Base-by-base conservation (phyloP, 306 rosid species). In the Castanea sativa region DNA sequence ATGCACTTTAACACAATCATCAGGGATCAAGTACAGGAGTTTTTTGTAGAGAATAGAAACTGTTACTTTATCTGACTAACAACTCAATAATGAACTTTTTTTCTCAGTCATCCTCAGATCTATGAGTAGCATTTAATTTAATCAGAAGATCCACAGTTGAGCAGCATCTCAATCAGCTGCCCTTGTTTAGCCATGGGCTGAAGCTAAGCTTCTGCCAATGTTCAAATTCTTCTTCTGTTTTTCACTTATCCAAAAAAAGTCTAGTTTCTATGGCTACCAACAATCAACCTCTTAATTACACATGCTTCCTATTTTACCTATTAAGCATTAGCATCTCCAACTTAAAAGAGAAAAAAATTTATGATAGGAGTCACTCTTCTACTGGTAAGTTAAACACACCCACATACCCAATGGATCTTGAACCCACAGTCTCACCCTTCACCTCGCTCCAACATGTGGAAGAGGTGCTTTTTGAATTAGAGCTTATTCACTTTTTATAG, bases 181-280 rank as follows among this genome's bases (percentile, higher is more conserved):
- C 35, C n/a, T 8, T 32, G 13, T 67, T 29, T 67, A 67, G 52
- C 25, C 51, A 10, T 23, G n/a, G 9, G 69, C 52, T 30, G 49
- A 67, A 67, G 72, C 72, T 33, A 67, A 29, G 20, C n/a, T 67
- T 45, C 72, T 32, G 72, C 52, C 49, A 18, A 19, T 67, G 72
- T 67, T 14, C 43, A 6, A 12, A 38, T 38, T 38, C 43, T 33
- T 33, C 38, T 38, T 38, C 43, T 38, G 10, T 6, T 38, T 38
- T 38, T 38, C 10, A 38, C 43, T 38, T 1, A 38, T 38, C 43
- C 43, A 38, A 38, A 38, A 38, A 63, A 29, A 27, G 3, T 29
- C 7, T 7, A 30, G 43, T 64, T 63, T 14, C 45, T 9, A 14
- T 30, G 18, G 43, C 32, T 64, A 11, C 20, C 5, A 29, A 16